Evolutionary conservation across 345 rosid species (phyloP).

Genomic region (Syzygium jambos): DNA sequence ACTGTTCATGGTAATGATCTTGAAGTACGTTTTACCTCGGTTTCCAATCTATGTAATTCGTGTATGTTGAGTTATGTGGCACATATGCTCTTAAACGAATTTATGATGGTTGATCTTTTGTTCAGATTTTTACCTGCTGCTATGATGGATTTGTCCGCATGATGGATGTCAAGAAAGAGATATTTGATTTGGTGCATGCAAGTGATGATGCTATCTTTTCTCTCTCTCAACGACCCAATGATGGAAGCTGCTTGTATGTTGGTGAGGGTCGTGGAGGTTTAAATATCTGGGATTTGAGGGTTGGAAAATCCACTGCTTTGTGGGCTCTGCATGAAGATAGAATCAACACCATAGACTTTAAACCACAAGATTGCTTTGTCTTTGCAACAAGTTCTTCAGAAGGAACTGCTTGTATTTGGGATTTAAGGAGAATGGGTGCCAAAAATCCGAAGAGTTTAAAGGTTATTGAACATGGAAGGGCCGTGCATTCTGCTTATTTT

Average conservation of each 20-base stretch:
- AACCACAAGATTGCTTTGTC: slow-evolving; percentile 38
- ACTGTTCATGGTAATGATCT: not conserved
- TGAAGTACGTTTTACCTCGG: not conserved
- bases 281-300: slow-evolving; percentile 52
- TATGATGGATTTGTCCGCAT: slow-evolving; percentile 61
- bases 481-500: slow-evolving; percentile 81
- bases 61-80: not conserved
- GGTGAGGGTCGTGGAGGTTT: slow-evolving; percentile 52
- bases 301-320: slow-evolving; percentile 27
- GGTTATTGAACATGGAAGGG: slow-evolving; percentile 35
- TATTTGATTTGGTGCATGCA: slow-evolving; percentile 50
- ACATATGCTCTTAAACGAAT: not conserved
- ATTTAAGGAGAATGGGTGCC: slow-evolving; percentile 46
- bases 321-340: slow-evolving; percentile 60
- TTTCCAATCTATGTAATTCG: not conserved
- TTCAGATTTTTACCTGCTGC: slow-evolving; percentile 59
- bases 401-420: slow-evolving; percentile 81
- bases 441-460: slow-evolving; percentile 25
- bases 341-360: slow-evolving; percentile 77
- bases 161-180: slow-evolving; percentile 75
- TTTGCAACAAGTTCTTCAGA: slow-evolving; percentile 84
- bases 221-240: slow-evolving; percentile 50
- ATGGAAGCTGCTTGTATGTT: slow-evolving; percentile 43
- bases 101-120: not conserved
- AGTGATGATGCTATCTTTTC: slow-evolving; percentile 43